These are phyloP conservation scores for Leccinum variicolor DNA, from an alignment of 768 basidiomycete genomes.

Conservation along the genomic window DNA sequence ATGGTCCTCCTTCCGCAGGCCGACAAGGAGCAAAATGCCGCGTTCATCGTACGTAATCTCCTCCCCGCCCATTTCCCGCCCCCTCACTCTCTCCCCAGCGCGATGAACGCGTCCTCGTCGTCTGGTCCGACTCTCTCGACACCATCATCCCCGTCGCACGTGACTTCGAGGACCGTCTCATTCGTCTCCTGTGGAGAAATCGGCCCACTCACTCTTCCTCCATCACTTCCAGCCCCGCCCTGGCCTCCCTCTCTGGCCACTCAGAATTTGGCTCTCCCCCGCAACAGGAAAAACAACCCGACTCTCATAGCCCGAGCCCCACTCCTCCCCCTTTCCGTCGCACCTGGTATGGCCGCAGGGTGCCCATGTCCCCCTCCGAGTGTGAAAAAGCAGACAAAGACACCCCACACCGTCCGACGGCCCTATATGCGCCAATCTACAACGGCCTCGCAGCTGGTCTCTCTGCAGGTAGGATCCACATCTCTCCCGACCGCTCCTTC, in stretches of 20 bases:
- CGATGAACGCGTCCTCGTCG: slow-evolving; percentile 78
- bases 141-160: slow-evolving; percentile 54
- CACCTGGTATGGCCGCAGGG: slow-evolving; percentile 62
- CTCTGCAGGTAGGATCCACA: slow-evolving; percentile 13
- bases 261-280: slow-evolving; percentile 28
- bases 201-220: slow-evolving; percentile 26
- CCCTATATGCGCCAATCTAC: slow-evolving; percentile 26
- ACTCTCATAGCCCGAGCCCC: slow-evolving; percentile 18
- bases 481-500: neutral
- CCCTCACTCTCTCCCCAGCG: slow-evolving; percentile 40
- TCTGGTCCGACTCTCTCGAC: slow-evolving; percentile 82
- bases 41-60: slow-evolving; percentile 65
- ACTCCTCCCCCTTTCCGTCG: slow-evolving; percentile 35
- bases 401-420: slow-evolving; percentile 11
- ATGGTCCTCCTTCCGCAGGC: slow-evolving; percentile 67
- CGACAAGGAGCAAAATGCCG: slow-evolving; percentile 38
- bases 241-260: slow-evolving; percentile 36
- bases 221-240: slow-evolving; percentile 27
- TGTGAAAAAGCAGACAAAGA: slow-evolving; percentile 25
- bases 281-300: slow-evolving; percentile 11
- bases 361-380: slow-evolving; percentile 35
- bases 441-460: slow-evolving; percentile 29
- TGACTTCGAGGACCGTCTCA: slow-evolving; percentile 57
- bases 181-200: slow-evolving; percentile 52
- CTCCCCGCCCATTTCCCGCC: neutral